Evolutionary conservation across 2,329 filamentous ascomycete genomes (phyloP).

Genomic region (Cercospora citrullina): DNA sequence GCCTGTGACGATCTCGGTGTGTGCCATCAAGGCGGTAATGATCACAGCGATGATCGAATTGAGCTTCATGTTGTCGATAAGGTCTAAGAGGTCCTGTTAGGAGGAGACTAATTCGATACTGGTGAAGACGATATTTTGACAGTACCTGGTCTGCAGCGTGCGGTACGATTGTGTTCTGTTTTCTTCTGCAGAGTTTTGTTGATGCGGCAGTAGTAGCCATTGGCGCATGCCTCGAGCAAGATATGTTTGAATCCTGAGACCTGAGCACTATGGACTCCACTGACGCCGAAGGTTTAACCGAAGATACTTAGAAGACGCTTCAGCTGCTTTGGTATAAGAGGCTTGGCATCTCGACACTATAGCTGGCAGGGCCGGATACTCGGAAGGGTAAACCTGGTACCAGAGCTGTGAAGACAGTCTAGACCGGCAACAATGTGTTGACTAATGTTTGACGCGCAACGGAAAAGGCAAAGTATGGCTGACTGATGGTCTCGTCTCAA

Average conservation of each 20-base stretch:
- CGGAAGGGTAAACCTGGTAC: not conserved
- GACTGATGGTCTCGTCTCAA: not conserved
- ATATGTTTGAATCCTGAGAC: not conserved
- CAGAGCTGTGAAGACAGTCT: not conserved
- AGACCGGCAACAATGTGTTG: not conserved
- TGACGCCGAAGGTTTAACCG: not conserved
- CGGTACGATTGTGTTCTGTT: not conserved
- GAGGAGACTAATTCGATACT: not conserved
- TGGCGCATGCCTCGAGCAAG: not conserved
- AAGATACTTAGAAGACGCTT: not conserved
- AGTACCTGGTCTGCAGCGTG: not conserved
- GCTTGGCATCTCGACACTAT: not conserved
- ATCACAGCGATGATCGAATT: not conserved
- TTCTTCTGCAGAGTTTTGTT: not conserved
- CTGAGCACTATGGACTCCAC: not conserved
- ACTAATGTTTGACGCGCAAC: not conserved
- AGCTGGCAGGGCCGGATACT: not conserved
- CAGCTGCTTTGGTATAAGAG: not conserved
- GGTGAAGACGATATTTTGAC: not conserved
- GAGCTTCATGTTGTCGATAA: not conserved
- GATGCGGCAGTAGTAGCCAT: not conserved
- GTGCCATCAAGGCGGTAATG: not conserved
- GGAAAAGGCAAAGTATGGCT: not conserved
- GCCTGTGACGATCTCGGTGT: not conserved
- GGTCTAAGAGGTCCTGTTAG: not conserved